Evolutionary conservation across 495 filamentous ascomycete species (phyloP), one percentile per base, ranked within the genome.

Genomic region (Penicillium maclennaniae): DNA sequence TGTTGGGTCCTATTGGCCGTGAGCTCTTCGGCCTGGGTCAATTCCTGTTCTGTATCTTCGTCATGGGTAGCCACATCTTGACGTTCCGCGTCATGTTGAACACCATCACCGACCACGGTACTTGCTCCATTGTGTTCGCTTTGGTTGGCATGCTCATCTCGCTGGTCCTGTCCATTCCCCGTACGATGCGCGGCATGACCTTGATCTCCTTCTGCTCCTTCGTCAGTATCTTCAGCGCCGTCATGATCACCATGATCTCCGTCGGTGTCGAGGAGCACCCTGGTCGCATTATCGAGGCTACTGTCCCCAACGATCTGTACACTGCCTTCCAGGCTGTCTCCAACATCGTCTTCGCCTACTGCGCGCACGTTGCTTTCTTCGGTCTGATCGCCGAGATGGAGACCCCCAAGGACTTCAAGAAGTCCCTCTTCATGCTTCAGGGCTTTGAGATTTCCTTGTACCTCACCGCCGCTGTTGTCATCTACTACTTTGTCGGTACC

Each of bases 331-430:
- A 64, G 15, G 68, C 70, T 12, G 72, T 79, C 14, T 75, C 77
- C 6, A 79, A 81, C 59, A 79, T 80, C 44, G 73, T 79, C 54
- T 79, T 81, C 56, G 76, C 76, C 25, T 79, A 77, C 66, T 80
- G 79, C 74, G 74, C 86, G 53, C 79, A 89, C 73, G 74, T 88
- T 61, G 80, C 85, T 59, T 86, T 89, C 73, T 88, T 92, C 74
- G 80, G 76, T 50, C 84, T 92, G 62, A 87, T 89, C 61, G 81
- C 85, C 52, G 88, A 92, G 66, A 86, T 92, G 79, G 80, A 85
- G 59, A 77, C 80, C 0, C 87, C 87, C 1, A 60, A 68, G 39
- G 82, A 88, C 60, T 89, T 81, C 61, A 73, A 76, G 49, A 88
- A 87, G 71, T 79, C 87, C 2, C 79, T 91, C 31, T 77, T 76